A percentile compares a stretch with the other conserved stretches of the same genome.
Evolutionary conservation across 108 stramenopile species (phyloP).

Genomic region (Tribonema minus): DNA sequence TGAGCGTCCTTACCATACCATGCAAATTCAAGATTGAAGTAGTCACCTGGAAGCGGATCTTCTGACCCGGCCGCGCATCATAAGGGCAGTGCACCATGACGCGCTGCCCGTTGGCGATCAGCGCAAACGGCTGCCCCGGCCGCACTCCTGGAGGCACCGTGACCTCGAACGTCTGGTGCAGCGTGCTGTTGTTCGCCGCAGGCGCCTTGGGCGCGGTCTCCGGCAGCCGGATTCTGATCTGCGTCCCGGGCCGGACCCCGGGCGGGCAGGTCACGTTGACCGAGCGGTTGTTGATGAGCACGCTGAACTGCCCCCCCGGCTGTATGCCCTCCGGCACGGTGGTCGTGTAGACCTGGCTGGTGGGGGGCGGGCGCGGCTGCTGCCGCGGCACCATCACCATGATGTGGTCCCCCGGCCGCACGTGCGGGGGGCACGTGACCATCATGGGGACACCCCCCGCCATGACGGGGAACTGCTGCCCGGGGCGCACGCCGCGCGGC

Average conservation of each 20-base stretch:
- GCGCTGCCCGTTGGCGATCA: constrained; percentile 42
- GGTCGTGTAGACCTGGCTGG: constrained; percentile 13
- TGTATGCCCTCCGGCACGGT: constrained; percentile 45
- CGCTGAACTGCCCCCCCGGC: constrained; percentile 51
- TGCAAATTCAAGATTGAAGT: too few species aligned
- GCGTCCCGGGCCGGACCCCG: constrained; percentile 47
- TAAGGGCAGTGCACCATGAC: constrained; percentile 57
- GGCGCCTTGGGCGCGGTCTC: constrained; percentile 2
- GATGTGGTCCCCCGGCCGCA: constrained; percentile 20
- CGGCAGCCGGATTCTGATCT: constrained; percentile 43
- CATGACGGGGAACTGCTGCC: constrained; percentile 48
- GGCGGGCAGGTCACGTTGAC: constrained; percentile 48
- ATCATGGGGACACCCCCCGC: constrained; percentile 44
- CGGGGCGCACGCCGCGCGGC: constrained; percentile 33
- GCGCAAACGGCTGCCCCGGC: constrained; percentile 51
- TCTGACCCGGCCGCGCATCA: constrained; percentile 49
- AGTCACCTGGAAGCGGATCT: constrained; percentile 55
- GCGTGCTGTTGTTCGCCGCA: not conserved
- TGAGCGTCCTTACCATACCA: too few species aligned
- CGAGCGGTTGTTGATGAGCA: constrained; percentile 46
- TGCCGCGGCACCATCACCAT: constrained; percentile 43
- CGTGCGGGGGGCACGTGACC: constrained; percentile 43
- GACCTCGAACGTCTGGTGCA: constrained; percentile 49
- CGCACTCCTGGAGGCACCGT: constrained; percentile 48
- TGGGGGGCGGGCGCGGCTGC: not conserved